Evolutionary conservation across 139 green algal species (phyloP), one percentile per base, ranked within the genome.

Genomic region (Zygnema cylindricum): DNA sequence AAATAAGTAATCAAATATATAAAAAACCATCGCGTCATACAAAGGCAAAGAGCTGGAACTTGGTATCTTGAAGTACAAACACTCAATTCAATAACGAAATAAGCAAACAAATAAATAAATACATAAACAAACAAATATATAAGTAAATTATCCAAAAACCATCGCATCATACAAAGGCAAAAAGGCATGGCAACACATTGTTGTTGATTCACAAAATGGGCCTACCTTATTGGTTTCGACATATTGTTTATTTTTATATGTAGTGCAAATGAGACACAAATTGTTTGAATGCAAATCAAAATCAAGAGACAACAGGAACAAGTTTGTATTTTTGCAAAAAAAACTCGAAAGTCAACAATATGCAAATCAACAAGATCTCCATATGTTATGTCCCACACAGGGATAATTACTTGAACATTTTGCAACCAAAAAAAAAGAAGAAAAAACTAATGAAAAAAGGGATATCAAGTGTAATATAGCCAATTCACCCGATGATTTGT

Each of bases 401-500:
- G n/a, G n/a, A n/a, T n/a, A n/a, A n/a, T n/a, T n/a, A n/a, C n/a
- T n/a, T n/a, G n/a, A n/a, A n/a, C n/a, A n/a, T n/a, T n/a, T n/a
- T n/a, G n/a, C n/a, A n/a, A n/a, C n/a, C n/a, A n/a, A n/a, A n/a
- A n/a, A n/a, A n/a, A n/a, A 25, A 73, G 30, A 73, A 73, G 57
- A 35, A 73, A 25, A 73, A 35, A 25, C 57, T 73, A 35, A 30
- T 73, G 57, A 73, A 25, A 73, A 35, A 30, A 73, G 30, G 30
- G 57, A 25, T 30, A 25, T 25, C 57, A 35, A 30, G 30, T 11
- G 21, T 38, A 81, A 38, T 21, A 81, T 39, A 63, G 35, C 2
- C 2, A 43, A 3, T 35, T 35, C 39, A 92, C 90, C 22, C 90
- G 40, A 75, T 93, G 90, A 77, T 93, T 94, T 32, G 90, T 93